Evolutionary conservation across 352 stramenopile species (phyloP), one percentile per base, ranked within the genome.

Genomic region (Globisporangium abappressorium): DNA sequence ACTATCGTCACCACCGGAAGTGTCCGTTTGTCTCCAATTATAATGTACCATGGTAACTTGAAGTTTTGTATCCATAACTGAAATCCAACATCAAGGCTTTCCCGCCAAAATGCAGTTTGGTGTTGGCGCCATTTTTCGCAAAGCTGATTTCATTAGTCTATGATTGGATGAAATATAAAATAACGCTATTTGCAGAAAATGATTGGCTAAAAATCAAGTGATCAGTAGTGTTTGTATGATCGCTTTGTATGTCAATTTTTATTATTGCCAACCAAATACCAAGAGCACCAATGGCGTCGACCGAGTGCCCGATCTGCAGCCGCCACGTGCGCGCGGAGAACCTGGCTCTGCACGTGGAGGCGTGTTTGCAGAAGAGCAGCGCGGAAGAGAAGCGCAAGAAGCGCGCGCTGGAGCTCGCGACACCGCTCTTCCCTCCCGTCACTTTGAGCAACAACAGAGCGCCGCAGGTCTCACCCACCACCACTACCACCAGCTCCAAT

Each of bases 241-340:
- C 30, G 5, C 30, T 33, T 33, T 33, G 30, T 33, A 24, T 24
- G 9, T 7, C 4, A 28, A 57, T 58, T 58, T 46, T 1, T 22
- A 33, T 22, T 14, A 38, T 59, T 46, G 30, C n/a, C 54, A 60
- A 46, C n/a, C 55, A 60, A 43, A 9, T 6, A 6, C 43, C 11
- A 24, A 15, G 41, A 61, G 24, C 24, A 20, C 34, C 0, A 61
- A 87, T 85, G 73, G 57, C 72, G 41, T 72, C 79, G 2, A 79
- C 64, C 18, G 71, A 70, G 43, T 94, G 87, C 59, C 87, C 87
- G 69, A 90, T 94, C 65, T 94, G 87, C 67, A 89, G 76, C 38
- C 82, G 87, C 12, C 84, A 92, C 69, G 86, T 94, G 65, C 84
- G 84, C 53, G 49, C 71, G 22, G 83, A 92, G 66, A 93, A 92